A percentile compares a stretch with the other conserved stretches of the same genome.
These are phyloP conservation scores for Nidularia sp. DNA, from an alignment of 768 basidiomycete species.

Conservation along the genomic window DNA sequence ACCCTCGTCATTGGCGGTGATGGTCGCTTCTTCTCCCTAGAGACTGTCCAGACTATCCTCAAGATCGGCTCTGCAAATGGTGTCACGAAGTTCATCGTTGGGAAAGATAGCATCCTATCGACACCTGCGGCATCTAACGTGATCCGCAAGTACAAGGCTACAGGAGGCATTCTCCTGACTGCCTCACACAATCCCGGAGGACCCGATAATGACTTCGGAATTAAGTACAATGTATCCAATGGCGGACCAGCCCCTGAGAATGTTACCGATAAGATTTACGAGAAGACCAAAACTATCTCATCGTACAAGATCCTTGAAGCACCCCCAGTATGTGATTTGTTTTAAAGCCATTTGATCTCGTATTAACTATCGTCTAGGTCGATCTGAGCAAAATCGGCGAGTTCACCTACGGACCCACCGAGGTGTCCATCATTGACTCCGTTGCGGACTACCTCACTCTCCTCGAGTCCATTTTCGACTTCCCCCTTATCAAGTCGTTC, in stretches of 20 bases:
- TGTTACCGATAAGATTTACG: constrained; percentile 94
- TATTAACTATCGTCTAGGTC: constrained; percentile 39
- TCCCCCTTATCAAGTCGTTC: constrained; percentile 87
- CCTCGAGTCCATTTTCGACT: constrained; percentile 90
- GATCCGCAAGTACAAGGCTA: constrained; percentile 93
- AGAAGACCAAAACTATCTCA: constrained; percentile 81
- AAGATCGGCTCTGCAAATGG: constrained; percentile 94
- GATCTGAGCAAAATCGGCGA: constrained; percentile 83
- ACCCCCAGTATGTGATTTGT: constrained; percentile 51
- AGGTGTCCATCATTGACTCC: constrained; percentile 91
- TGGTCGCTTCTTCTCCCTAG: constrained; percentile 88
- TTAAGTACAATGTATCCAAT: constrained; percentile 98
- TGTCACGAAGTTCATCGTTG: constrained; percentile 88
- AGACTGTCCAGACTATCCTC: constrained; percentile 87
- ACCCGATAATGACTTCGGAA: constrained; percentile 97
- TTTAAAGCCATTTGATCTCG: constrained; percentile 1
- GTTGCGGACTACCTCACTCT: constrained; percentile 84
- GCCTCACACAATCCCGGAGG: constrained; percentile 98
- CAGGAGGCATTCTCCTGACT: constrained; percentile 95
- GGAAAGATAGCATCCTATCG: constrained; percentile 87
- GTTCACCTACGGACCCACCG: constrained; percentile 73
- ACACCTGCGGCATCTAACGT: constrained; percentile 96
- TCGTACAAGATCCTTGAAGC: constrained; percentile 84
- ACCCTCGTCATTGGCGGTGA: constrained; percentile 97
- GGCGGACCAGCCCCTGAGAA: constrained; percentile 96